Percentiles rank a stretch among this genome's conserved stretches.
Conservation (phyloP, 768 basidiomycete species). For the Lactarius quietus region DNA sequence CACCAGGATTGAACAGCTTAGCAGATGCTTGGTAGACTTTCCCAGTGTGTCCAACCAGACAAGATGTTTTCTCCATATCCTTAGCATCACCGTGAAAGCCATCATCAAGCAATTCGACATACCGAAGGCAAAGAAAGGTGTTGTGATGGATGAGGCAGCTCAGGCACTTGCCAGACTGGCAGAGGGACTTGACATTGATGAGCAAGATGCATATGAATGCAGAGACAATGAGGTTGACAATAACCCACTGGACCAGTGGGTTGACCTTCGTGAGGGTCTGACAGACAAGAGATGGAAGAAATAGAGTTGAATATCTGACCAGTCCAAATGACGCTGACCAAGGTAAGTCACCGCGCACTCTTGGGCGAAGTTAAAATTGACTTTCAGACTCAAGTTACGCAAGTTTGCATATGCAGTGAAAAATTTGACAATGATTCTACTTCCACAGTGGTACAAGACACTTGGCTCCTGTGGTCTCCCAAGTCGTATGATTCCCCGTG, state of each 20-base stretch:
- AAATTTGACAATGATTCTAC: constrained; percentile 26
- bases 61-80: constrained; percentile 39
- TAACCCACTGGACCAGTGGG: constrained; percentile 17
- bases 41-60: constrained; percentile 29
- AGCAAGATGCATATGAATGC: not conserved
- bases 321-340: too few relatives aligned
- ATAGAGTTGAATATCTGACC: too few relatives aligned
- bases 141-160: not conserved
- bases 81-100: constrained; percentile 38
- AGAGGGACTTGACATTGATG: not conserved
- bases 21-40: constrained; percentile 26
- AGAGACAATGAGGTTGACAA: constrained; percentile 14
- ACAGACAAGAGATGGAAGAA: constrained; percentile 3
- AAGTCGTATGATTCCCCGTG: constrained; percentile 21
- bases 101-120: constrained; percentile 37
- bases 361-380: too few relatives aligned
- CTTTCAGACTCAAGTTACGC: too few relatives aligned
- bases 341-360: too few relatives aligned
- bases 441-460: constrained; percentile 27
- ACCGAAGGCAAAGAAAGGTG: constrained; percentile 16
- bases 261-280: constrained; percentile 30
- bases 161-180: not conserved
- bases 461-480: not conserved
- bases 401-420: too few relatives aligned
- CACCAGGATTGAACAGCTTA: constrained; percentile 33